These are phyloP conservation scores for Aquilaria yunnanensis DNA, from an alignment of 345 rosid genomes.

Conservation along the genomic window DNA sequence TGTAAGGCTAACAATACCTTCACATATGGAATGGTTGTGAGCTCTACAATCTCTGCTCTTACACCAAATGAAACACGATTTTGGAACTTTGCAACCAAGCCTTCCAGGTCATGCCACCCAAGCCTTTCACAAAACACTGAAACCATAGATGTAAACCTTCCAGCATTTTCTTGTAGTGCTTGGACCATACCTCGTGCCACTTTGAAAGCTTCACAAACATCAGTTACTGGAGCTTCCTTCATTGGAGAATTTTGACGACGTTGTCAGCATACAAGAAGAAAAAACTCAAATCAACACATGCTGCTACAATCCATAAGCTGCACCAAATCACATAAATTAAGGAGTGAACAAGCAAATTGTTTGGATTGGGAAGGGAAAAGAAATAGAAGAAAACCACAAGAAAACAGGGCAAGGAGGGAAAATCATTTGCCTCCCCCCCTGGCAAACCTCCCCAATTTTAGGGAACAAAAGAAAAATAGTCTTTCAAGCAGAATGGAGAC, in stretches of 20 bases:
- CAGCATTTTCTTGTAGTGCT: conserved; percentile 93
- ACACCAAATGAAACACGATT: conserved; percentile 98
- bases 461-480: too few species aligned
- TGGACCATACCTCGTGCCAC: conserved; percentile 99
- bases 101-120: conserved; percentile 97
- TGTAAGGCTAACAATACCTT: conserved; percentile 38
- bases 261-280: background rate
- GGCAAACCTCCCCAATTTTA: too few species aligned
- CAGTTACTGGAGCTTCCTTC: conserved; percentile 84
- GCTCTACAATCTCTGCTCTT: conserved; percentile 96
- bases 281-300: too few species aligned
- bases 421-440: too few species aligned
- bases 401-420: too few species aligned
- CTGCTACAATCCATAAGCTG: too few species aligned
- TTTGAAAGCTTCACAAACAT: conserved; percentile 91
- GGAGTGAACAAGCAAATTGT: too few species aligned
- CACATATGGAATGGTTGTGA: conserved; percentile 83
- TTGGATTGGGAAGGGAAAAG: too few species aligned
- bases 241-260: conserved; percentile 22
- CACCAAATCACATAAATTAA: too few species aligned
- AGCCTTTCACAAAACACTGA: conserved; percentile 92
- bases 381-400: too few species aligned
- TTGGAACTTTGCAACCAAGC: conserved; percentile 84
- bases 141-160: conserved; percentile 98
- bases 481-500: too few species aligned